Base-by-base conservation (phyloP, 495 filamentous ascomycete species). In the Beverwykella pulmonaria region DNA sequence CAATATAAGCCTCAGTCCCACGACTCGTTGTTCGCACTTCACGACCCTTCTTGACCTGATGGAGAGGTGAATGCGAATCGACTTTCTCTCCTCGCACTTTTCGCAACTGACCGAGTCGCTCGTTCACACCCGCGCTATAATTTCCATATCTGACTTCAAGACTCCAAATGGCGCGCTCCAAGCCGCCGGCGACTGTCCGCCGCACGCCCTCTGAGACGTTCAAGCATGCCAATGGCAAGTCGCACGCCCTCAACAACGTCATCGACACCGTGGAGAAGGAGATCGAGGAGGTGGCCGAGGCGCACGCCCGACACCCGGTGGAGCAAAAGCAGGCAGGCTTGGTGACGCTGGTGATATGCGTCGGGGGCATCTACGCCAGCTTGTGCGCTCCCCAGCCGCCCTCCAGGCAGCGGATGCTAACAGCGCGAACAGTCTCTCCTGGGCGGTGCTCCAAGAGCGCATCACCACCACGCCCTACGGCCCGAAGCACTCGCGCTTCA, bases 371-470 rank as follows among this genome's bases (percentile, higher is more conserved):
- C 66, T 98, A 98, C 74, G 90, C 86, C 36, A 93, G 92, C 46
- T 98, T 98, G 94, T 97, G 86, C 72, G 89, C 50, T 1, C 22
- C 15, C 39, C 58, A 20, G 1, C 6, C 39, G 20, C 23, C 12
- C 54, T 19, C 26, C 25, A 22, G 14, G 25, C 7, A n/a, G 14
- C 12, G 15, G 6, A n/a, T 2, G 48, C 15, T 47, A 30, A 52
- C 27, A 30, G 39, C 44, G 62, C 20, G 41, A 20, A 1, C 59
- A 97, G 94, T 77, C 82, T 98, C 1, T 90, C 92, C 50, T 98
- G 94, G 94, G 94, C 90, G 47, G 85, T 97, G 69, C 87, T 98
- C 58, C 94, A 98, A 83, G 94, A 98, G 76, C 91, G 93, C 59
- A 93, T 98, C 72, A 98, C 93, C 9, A 98, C 95, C 2, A 97